These are phyloP conservation scores for Alternaria ventricosa DNA, from an alignment of 2,329 filamentous ascomycete genomes.

Conservation along the genomic window DNA sequence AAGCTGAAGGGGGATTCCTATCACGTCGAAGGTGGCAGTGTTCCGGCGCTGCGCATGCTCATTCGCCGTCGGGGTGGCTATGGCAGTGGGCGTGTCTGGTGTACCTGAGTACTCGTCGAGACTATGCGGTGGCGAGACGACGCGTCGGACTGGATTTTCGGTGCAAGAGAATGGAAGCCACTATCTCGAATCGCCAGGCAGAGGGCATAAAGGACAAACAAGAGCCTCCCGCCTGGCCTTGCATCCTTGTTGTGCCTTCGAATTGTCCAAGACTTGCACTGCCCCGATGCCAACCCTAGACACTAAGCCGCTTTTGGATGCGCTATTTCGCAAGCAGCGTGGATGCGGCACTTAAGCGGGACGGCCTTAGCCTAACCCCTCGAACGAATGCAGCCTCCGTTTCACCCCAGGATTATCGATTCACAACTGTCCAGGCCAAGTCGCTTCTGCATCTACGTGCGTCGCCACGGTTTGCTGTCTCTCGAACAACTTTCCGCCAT, in stretches of 20 bases:
- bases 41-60: constrained; percentile 9
- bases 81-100: constrained; percentile 1
- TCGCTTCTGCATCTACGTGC: background rate
- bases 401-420: constrained; percentile 3
- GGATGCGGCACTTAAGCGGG: constrained; percentile 1
- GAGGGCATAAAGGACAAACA: background rate
- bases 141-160: background rate
- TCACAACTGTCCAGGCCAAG: constrained; percentile 3
- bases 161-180: background rate
- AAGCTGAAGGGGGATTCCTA: constrained; percentile 5
- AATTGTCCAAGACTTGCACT: constrained; percentile 5
- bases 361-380: background rate
- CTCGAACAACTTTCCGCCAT: constrained; percentile 4
- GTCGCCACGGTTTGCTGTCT: background rate
- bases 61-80: constrained; percentile 7
- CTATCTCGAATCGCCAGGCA: background rate
- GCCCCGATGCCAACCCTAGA: background rate
- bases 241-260: constrained; percentile 3
- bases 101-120: background rate
- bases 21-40: constrained; percentile 13
- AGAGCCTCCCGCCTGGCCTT: background rate
- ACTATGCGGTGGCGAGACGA: background rate
- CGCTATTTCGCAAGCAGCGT: background rate
- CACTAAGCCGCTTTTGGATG: background rate
- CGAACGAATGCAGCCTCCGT: constrained; percentile 1